Percentiles rank a stretch among this genome's conserved stretches.
These are phyloP conservation scores for Ceratocystis destructans DNA, from an alignment of 2,329 filamentous ascomycete genomes.

Conservation along the genomic window DNA sequence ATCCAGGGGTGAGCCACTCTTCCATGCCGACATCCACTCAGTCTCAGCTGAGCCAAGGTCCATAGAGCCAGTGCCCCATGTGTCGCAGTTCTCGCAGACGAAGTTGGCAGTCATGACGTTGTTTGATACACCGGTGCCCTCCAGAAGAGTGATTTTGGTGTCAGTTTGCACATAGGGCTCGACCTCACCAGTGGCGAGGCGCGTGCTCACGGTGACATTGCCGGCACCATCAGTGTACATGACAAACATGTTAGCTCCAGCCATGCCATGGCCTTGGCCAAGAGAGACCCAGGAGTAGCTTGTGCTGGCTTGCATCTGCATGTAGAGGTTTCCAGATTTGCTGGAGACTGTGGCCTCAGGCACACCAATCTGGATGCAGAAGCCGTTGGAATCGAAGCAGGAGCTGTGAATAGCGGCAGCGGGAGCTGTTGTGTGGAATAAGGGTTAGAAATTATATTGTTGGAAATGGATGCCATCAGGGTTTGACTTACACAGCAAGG, in stretches of 20 bases:
- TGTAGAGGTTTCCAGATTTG: constrained; percentile 43
- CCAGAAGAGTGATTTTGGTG: constrained; percentile 39
- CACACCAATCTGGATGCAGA: constrained; percentile 45
- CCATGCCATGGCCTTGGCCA: constrained; percentile 43
- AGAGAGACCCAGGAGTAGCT: constrained; percentile 44
- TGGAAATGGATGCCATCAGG: background rate
- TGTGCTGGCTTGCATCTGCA: constrained; percentile 44
- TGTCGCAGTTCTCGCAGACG: constrained; percentile 38
- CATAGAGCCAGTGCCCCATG: constrained; percentile 33
- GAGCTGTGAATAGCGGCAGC: constrained; percentile 19
- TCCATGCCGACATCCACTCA: constrained; percentile 44
- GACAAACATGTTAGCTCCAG: constrained; percentile 46
- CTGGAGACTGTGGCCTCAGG: constrained; percentile 36
- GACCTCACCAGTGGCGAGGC: constrained; percentile 34
- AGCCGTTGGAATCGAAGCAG: constrained; percentile 31
- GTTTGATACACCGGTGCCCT: constrained; percentile 41
- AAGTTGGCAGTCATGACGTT: constrained; percentile 48
- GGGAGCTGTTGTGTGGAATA: background rate
- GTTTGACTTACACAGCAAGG: constrained; percentile 11
- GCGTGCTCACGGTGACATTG: constrained; percentile 49
- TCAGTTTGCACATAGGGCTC: constrained; percentile 35
- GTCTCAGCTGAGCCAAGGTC: constrained; percentile 30
- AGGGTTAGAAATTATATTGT: background rate
- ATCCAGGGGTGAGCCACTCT: constrained; percentile 32
- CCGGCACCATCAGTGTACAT: constrained; percentile 44